A percentile compares a stretch with the other conserved stretches of the same genome.
Evolutionary conservation across 2,329 filamentous ascomycete species (phyloP).

Genomic region (Exophiala viscosa): DNA sequence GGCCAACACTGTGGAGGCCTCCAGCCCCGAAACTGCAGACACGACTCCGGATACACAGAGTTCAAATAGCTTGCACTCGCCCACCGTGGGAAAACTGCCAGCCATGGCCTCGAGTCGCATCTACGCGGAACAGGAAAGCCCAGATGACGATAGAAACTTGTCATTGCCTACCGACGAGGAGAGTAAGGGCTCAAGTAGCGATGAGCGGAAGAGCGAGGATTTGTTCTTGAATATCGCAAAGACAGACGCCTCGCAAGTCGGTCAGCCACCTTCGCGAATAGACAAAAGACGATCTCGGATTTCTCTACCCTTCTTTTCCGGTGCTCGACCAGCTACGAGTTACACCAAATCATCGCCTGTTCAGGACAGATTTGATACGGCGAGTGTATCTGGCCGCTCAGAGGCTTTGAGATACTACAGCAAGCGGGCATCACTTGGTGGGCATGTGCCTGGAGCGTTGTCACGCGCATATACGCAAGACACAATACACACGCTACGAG

Average conservation of each 20-base stretch:
- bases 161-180: constrained; percentile 22
- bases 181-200: constrained; percentile 34
- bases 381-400: constrained; percentile 18
- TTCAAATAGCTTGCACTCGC: constrained; percentile 12
- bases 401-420: constrained; percentile 20
- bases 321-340: constrained; percentile 20
- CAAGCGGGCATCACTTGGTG: constrained; percentile 26
- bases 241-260: constrained; percentile 33
- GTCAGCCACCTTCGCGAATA: constrained; percentile 3
- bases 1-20: constrained; percentile 8
- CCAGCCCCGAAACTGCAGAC: constrained; percentile 20
- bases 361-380: constrained; percentile 19
- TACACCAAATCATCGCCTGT: constrained; percentile 20
- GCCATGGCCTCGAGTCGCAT: constrained; percentile 30
- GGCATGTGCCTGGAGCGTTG: constrained; percentile 21
- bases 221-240: constrained; percentile 47
- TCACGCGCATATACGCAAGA: constrained; percentile 19
- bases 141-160: constrained; percentile 25
- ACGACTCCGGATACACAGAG: constrained; percentile 7
- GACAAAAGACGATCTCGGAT: constrained; percentile 25
- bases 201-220: constrained; percentile 44
- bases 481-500: constrained; percentile 4
- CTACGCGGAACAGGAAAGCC: constrained; percentile 30
- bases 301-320: constrained; percentile 27
- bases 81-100: constrained; percentile 16